Conservation (phyloP, 2,329 filamentous ascomycete genomes). For the Ophiocordyceps sinensis region DNA sequence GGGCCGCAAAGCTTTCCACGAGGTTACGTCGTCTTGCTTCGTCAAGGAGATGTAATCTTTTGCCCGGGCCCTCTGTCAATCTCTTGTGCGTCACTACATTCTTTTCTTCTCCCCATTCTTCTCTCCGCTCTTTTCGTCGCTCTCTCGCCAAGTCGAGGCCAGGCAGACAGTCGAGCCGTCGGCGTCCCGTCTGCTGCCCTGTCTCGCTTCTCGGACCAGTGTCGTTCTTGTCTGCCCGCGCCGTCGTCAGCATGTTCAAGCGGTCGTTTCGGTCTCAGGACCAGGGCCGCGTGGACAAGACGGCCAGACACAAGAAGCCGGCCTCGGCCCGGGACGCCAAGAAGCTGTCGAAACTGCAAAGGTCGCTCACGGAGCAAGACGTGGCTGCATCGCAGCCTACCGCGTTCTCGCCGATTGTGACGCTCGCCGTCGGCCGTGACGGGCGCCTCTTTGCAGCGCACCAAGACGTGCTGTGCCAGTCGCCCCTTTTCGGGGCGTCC, state of each 20-base stretch:
- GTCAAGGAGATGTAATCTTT: constrained; percentile 27
- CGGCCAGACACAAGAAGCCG: constrained; percentile 60
- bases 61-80: constrained; percentile 40
- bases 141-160: constrained; percentile 28
- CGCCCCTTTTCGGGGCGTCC: constrained; percentile 66
- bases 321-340: constrained; percentile 50
- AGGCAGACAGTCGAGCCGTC: no score
- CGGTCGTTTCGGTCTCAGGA: constrained; percentile 75
- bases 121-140: constrained; percentile 38
- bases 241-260: constrained; percentile 60
- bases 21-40: constrained; percentile 33
- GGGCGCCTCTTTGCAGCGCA: constrained; percentile 88
- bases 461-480: constrained; percentile 78
- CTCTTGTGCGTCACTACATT: constrained; percentile 24
- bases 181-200: no score
- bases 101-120: constrained; percentile 11
- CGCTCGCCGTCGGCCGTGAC: constrained; percentile 69
- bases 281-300: constrained; percentile 64
- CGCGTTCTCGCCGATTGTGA: constrained; percentile 60
- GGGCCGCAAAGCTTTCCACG: constrained; percentile 42
- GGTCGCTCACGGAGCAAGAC: constrained; percentile 53
- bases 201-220: no score
- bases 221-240: no score
- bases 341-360: constrained; percentile 75
- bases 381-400: constrained; percentile 12